These are phyloP conservation scores for Alectoria sarmentosa DNA, from an alignment of 495 filamentous ascomycete genomes.

Conservation along the genomic window DNA sequence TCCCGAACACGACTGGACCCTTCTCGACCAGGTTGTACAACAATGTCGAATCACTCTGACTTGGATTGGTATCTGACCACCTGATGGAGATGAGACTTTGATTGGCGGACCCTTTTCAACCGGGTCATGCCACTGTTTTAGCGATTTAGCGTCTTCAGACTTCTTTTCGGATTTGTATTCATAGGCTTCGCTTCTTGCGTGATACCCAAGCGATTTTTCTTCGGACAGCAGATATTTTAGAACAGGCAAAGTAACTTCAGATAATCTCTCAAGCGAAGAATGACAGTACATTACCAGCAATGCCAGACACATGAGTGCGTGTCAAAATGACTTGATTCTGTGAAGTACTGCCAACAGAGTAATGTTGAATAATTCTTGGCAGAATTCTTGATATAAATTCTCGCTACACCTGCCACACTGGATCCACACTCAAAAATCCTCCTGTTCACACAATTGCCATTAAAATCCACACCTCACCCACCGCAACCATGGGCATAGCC, in stretches of 20 bases:
- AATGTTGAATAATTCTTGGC: not conserved
- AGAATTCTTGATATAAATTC: slow-evolving; percentile 8
- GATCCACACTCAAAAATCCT: slow-evolving; percentile 4
- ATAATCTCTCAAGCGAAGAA: not conserved
- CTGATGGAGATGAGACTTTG: not conserved
- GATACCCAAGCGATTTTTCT: slow-evolving; percentile 15
- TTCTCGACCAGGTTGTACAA: not conserved
- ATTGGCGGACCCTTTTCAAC: not conserved
- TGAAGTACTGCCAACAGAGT: not conserved
- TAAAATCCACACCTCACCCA: not conserved
- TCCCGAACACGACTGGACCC: not conserved
- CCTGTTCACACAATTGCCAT: not conserved
- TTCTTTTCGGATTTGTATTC: not conserved
- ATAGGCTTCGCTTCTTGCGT: slow-evolving; percentile 12
- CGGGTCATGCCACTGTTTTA: not conserved
- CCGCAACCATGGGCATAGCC: slow-evolving; percentile 38
- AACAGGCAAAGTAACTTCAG: slow-evolving; percentile 4
- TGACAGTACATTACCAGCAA: not conserved
- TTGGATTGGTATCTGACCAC: not conserved
- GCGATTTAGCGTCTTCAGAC: not conserved
- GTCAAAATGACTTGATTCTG: not conserved
- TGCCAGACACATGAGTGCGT: not conserved
- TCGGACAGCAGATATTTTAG: not conserved
- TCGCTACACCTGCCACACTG: slow-evolving; percentile 1
- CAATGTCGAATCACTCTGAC: not conserved